Evolutionary conservation across 129 eudicot genomes (phyloP).

Genomic region (Artemisia tridentata): DNA sequence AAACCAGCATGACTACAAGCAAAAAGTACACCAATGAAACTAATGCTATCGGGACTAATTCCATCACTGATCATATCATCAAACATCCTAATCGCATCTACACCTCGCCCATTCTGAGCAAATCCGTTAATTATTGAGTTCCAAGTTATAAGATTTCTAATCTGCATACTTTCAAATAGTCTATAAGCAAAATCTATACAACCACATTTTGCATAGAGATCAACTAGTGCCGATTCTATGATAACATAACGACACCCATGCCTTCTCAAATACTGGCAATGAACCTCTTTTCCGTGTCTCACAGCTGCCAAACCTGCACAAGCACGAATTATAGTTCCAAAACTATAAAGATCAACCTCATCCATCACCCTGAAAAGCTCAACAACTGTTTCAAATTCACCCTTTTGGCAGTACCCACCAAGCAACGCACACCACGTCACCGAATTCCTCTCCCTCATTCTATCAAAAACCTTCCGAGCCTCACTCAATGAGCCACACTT

Average conservation of each 20-base stretch:
- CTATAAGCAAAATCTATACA: slow-evolving; percentile 59
- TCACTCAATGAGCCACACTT: slow-evolving; percentile 62
- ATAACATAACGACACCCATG: slow-evolving; percentile 53
- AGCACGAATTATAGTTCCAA: slow-evolving; percentile 84
- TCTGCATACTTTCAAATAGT: slow-evolving; percentile 48
- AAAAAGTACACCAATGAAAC: slow-evolving; percentile 62
- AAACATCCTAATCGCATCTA: slow-evolving; percentile 54
- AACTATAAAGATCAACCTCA: slow-evolving; percentile 57
- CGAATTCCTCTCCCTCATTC: slow-evolving; percentile 54
- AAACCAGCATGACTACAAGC: slow-evolving; percentile 87
- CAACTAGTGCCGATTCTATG: slow-evolving; percentile 88
- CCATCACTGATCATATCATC: slow-evolving; percentile 57
- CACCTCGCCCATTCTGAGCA: slow-evolving; percentile 79
- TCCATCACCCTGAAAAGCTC: slow-evolving; percentile 53
- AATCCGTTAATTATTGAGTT: slow-evolving; percentile 72
- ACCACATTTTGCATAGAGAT: slow-evolving; percentile 87
- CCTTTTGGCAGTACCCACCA: slow-evolving; percentile 70
- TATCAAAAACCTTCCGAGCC: slow-evolving; percentile 61
- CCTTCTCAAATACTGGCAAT: slow-evolving; percentile 64
- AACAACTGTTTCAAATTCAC: slow-evolving; percentile 49
- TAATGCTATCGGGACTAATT: slow-evolving; percentile 53
- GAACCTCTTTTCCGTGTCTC: slow-evolving; percentile 74
- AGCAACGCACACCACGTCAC: slow-evolving; percentile 78
- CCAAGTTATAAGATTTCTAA: slow-evolving; percentile 69
- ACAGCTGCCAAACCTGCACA: slow-evolving; percentile 90